Base-by-base conservation (phyloP, 805 yeast genomes). In the Pichia scutulata region DNA sequence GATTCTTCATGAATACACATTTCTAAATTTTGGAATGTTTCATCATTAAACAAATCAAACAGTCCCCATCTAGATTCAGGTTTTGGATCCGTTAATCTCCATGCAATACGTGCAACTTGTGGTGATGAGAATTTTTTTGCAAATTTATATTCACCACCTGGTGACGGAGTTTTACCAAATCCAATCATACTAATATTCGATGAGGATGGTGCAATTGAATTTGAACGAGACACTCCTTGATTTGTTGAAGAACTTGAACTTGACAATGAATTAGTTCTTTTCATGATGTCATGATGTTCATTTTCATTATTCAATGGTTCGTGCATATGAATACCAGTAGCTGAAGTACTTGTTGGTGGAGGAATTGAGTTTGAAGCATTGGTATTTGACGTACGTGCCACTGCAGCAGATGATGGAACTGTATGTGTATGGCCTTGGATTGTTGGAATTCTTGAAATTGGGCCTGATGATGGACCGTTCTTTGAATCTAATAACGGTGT, bases 11-110 rank as follows among this genome's bases (percentile, higher is more conserved):
- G 72, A 26, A 78, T 57, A 64, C 93, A 85, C 73, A 81, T 78
- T 57, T 83, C 89, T 49, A 84, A 70, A 12, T 67, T 57, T 40
- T 67, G 69, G 62, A 86, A 85, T 78, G 87, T 83, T 2, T 86
- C 84, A 58, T 86, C 93, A 12, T 69, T 60, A 53, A 82, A 78
- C 28, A 86, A 68, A 36, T 75, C 75, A 9, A 73, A 73, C 57
- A 86, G 59, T n/a, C 77, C 70, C 61, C 82, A 84, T 53, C 95
- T 72, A 14, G 80, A 70, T 1, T 60, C 60, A 0, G 76, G 70
- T 19, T 78, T 70, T 7, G 89, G 87, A 62, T 86, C 90, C 57
- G 84, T 77, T 48, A 86, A 68, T 62, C 87, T 78, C 90, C 92
- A 86, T 1, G 89, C 89, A 6, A 83, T 80, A 58, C 93, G 73